Conservation (phyloP, 2,329 filamentous ascomycete species). For the Plenodomus lindquistii region DNA sequence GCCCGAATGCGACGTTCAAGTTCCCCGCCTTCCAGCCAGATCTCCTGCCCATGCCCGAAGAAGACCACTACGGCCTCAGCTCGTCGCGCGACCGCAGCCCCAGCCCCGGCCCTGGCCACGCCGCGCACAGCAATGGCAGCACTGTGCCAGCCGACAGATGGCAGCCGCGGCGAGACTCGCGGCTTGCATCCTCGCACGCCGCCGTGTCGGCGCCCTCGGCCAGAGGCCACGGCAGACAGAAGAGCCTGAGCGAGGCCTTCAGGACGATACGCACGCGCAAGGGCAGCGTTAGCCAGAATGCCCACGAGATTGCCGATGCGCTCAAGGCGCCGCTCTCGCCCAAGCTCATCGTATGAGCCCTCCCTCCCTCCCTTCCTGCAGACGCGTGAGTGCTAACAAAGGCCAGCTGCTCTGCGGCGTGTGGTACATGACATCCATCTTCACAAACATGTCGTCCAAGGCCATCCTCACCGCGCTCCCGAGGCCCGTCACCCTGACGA, state of each 20-base stretch:
- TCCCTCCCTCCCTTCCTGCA: conserved; percentile 20
- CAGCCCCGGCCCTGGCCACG: conserved; percentile 15
- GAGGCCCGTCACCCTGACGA: conserved; percentile 87
- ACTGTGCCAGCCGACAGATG: conserved; percentile 58
- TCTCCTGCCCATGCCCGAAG: conserved; percentile 44
- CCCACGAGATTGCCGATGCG: conserved; percentile 89
- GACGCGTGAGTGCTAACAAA: conserved; percentile 28
- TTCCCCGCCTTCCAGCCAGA: conserved; percentile 53
- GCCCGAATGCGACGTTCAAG: conserved; percentile 45
- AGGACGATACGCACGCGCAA: conserved; percentile 78
- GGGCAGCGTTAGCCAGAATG: conserved; percentile 88
- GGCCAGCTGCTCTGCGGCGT: conserved; percentile 77
- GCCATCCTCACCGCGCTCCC: conserved; percentile 90
- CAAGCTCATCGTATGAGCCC: conserved; percentile 73
- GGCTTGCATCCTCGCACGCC: conserved; percentile 50
- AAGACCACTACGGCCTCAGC: conserved; percentile 39
- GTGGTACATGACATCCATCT: conserved; percentile 94
- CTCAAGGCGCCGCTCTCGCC: conserved; percentile 88
- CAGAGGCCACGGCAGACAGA: conserved; percentile 68
- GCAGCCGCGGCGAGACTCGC: conserved; percentile 62
- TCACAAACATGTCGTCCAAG: conserved; percentile 98
- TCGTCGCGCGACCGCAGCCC: conserved; percentile 42
- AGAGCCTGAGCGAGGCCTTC: conserved; percentile 88
- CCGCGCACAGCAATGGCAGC: conserved; percentile 28
- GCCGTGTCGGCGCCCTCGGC: conserved; percentile 30